These are phyloP conservation scores for Picochlorum sp. DNA, from an alignment of 139 green algal species.

Conservation along the genomic window DNA sequence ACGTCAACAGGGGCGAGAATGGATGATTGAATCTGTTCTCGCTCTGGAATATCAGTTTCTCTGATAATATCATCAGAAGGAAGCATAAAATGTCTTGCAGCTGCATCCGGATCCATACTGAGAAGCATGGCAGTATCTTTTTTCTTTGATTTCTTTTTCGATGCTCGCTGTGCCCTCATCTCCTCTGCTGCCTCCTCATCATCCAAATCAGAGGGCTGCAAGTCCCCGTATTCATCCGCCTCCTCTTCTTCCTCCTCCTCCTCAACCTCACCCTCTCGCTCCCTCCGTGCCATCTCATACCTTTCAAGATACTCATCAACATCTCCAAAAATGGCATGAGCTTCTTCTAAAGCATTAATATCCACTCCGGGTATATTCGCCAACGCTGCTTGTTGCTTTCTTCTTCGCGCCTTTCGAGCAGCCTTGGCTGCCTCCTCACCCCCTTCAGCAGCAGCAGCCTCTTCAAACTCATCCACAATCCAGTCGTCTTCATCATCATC, in stretches of 20 bases:
- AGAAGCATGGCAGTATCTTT: conserved; percentile 12
- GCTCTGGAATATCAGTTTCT: conserved; percentile 68
- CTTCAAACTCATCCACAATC: conserved; percentile 73
- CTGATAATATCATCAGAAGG: conserved; percentile 72
- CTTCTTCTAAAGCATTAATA: conserved; percentile 52
- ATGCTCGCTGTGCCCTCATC: conserved; percentile 8
- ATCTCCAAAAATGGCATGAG: conserved; percentile 78
- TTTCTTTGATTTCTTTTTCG: neutral
- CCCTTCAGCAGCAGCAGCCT: conserved; percentile 4
- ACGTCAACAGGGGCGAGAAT: conserved; percentile 1
- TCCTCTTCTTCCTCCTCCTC: conserved; percentile 26
- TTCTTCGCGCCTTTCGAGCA: conserved; percentile 14
- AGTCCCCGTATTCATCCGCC: conserved; percentile 10
- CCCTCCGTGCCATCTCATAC: conserved; percentile 28
- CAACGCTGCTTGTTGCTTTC: neutral
- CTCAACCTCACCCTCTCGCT: neutral
- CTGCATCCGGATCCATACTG: conserved; percentile 63
- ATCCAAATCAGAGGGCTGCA: conserved; percentile 12
- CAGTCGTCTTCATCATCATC: conserved; percentile 69
- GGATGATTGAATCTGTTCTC: conserved; percentile 56
- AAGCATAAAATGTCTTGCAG: conserved; percentile 61
- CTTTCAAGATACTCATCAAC: conserved; percentile 50
- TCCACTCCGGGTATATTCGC: conserved; percentile 28
- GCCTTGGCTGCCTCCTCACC: conserved; percentile 12
- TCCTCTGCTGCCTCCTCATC: conserved; percentile 24